These are phyloP conservation scores for Dovyalis caffra DNA, from an alignment of 345 rosid genomes.

Conservation along the genomic window DNA sequence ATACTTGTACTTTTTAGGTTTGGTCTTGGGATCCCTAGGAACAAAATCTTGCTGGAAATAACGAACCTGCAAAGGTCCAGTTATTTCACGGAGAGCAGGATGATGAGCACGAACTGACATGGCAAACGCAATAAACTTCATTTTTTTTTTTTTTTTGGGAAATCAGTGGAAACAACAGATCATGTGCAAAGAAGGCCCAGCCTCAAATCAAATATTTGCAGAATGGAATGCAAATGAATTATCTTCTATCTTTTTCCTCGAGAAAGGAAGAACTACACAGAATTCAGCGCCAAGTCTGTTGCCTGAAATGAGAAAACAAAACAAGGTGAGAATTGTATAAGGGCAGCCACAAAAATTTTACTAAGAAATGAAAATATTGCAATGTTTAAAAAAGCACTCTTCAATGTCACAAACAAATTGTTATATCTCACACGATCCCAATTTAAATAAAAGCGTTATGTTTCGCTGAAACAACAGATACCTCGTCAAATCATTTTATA, in stretches of 20 bases:
- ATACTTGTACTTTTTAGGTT: conserved; percentile 46
- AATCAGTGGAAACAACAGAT: neutral
- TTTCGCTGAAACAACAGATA: too few relatives aligned
- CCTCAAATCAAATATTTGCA: conserved; percentile 1
- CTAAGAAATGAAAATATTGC: neutral
- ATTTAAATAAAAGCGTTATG: neutral
- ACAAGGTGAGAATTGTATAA: neutral
- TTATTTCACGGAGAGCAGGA: conserved; percentile 19
- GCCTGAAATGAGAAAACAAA: neutral
- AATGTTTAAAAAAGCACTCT: neutral
- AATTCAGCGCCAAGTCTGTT: neutral
- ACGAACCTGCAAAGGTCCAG: conserved; percentile 43
- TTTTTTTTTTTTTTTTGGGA: conserved; percentile 15
- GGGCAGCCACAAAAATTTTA: neutral
- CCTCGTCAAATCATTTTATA: too few relatives aligned
- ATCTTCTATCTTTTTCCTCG: too few relatives aligned
- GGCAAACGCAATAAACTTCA: conserved; percentile 34
- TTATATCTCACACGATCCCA: neutral
- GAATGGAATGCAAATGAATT: neutral
- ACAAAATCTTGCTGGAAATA: conserved; percentile 50
- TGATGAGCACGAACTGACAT: conserved; percentile 15
- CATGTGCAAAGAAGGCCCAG: neutral
- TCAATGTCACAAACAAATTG: neutral
- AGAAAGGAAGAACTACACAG: neutral
- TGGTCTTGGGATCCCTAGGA: conserved; percentile 50